Percentiles rank a stretch among this genome's conserved stretches.
phyloP scores from a whole-genome alignment of 352 stramenopile genomes.

The Phytophthora nicotianae region DNA sequence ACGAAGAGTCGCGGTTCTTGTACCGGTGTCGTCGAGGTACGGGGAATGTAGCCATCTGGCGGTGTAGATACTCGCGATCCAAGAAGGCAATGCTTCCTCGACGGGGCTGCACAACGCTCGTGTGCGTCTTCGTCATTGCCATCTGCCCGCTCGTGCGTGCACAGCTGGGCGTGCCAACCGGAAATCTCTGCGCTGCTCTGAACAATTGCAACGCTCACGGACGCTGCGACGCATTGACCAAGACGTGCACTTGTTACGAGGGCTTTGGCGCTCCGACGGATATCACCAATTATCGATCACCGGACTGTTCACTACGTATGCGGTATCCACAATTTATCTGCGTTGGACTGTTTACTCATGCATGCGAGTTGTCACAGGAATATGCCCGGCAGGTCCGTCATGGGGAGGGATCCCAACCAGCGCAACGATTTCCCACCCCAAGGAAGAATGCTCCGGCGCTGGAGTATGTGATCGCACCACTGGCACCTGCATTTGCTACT shows the following conservation, averaged over 20 bases:
- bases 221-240: conserved; percentile 79
- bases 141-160: conserved; percentile 16
- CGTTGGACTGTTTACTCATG: not conserved
- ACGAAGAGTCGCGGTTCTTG: conserved; percentile 22
- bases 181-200: conserved; percentile 77
- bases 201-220: conserved; percentile 91
- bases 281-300: conserved; percentile 72
- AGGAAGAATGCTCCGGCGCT: conserved; percentile 67
- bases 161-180: conserved; percentile 60
- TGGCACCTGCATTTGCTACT: conserved; percentile 70
- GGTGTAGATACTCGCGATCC: conserved; percentile 1
- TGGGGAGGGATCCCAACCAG: conserved; percentile 62
- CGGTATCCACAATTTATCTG: conserved; percentile 1
- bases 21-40: conserved; percentile 9
- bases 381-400: conserved; percentile 67
- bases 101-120: not conserved
- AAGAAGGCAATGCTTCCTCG: not conserved
- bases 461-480: conserved; percentile 59
- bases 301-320: conserved; percentile 84
- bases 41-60: conserved; percentile 24
- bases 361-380: conserved; percentile 35
- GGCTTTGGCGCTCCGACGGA: conserved; percentile 87
- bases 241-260: conserved; percentile 89
- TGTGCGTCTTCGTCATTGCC: not conserved
- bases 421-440: conserved; percentile 44